phyloP scores from a whole-genome alignment of 2,329 filamentous ascomycete species.

The Cryphonectria naterciae region DNA sequence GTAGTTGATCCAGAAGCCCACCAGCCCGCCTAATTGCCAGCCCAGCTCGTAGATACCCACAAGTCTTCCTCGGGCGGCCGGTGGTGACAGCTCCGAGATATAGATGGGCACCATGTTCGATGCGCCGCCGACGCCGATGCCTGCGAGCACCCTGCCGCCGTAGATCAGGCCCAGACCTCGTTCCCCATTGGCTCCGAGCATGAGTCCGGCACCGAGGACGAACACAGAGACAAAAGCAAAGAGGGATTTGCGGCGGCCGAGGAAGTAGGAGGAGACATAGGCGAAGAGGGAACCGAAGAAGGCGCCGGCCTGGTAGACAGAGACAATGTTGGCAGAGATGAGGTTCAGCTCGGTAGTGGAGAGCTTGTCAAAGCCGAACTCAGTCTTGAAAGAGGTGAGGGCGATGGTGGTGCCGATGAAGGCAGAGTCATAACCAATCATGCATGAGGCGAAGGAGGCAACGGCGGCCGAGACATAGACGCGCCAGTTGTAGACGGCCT shows the following conservation, averaged over 20 bases:
- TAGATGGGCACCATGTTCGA: conserved; percentile 68
- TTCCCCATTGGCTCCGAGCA: conserved; percentile 66
- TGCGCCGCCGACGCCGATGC: conserved; percentile 65
- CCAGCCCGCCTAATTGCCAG: conserved; percentile 66
- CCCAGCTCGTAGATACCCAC: conserved; percentile 70
- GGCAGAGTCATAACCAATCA: conserved; percentile 68
- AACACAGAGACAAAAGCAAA: conserved; percentile 66
- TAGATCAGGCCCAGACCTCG: conserved; percentile 68
- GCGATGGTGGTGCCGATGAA: conserved; percentile 80
- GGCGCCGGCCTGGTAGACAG: conserved; percentile 79
- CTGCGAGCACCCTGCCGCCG: conserved; percentile 65
- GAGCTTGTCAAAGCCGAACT: conserved; percentile 67
- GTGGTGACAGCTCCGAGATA: conserved; percentile 63
- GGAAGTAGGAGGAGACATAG: conserved; percentile 67
- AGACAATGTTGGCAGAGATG: conserved; percentile 76
- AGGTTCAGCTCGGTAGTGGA: conserved; percentile 54
- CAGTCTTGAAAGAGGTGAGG: conserved; percentile 68
- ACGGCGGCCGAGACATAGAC: conserved; percentile 59
- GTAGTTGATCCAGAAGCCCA: conserved; percentile 70
- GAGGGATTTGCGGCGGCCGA: conserved; percentile 69
- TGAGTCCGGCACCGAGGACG: conserved; percentile 71
- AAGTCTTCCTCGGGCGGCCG: conserved; percentile 65
- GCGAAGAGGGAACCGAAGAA: conserved; percentile 79
- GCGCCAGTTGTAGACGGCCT: conserved; percentile 64
- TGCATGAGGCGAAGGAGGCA: conserved; percentile 60